These are phyloP conservation scores for Ustilago bromivora DNA, from an alignment of 1,284 basidiomycete species.

Conservation along the genomic window DNA sequence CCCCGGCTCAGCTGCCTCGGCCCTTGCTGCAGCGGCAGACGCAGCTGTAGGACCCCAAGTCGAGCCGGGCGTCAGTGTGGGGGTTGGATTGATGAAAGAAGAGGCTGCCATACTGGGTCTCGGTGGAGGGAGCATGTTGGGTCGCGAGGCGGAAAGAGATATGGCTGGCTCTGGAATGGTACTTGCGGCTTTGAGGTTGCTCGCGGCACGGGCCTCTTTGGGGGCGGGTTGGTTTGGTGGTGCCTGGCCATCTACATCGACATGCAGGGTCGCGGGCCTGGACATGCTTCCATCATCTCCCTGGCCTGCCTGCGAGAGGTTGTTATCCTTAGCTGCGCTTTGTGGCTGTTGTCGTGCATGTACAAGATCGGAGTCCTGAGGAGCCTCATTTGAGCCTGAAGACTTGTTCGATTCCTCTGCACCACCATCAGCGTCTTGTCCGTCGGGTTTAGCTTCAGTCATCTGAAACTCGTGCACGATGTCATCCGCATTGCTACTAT, in stretches of 20 bases:
- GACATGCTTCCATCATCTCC: not conserved
- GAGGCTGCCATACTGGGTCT: slow-evolving; percentile 46
- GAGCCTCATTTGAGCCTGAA: not conserved
- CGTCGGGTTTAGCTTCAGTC: not conserved
- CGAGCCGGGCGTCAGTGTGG: slow-evolving; percentile 48
- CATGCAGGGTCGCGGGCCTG: not conserved
- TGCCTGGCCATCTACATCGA: slow-evolving; percentile 6
- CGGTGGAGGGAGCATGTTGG: slow-evolving; percentile 45
- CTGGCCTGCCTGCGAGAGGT: not conserved
- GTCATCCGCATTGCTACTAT: not conserved
- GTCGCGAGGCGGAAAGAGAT: slow-evolving; percentile 37
- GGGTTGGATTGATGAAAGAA: slow-evolving; percentile 45
- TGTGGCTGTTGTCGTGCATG: not conserved
- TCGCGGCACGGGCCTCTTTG: slow-evolving; percentile 35
- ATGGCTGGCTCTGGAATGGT: slow-evolving; percentile 50
- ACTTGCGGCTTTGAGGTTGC: slow-evolving; percentile 37
- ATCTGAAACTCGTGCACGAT: not conserved
- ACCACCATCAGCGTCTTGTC: not conserved
- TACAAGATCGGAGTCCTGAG: not conserved
- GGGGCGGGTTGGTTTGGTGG: slow-evolving; percentile 4
- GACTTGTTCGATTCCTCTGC: not conserved
- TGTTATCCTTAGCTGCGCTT: not conserved
- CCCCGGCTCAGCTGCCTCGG: slow-evolving; percentile 49
- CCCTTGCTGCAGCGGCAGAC: slow-evolving; percentile 43
- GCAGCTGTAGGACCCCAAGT: slow-evolving; percentile 49